A percentile compares a stretch with the other conserved stretches of the same genome.
Conservation (phyloP, 2,329 filamentous ascomycete species). For the Bipolaris cookei region DNA sequence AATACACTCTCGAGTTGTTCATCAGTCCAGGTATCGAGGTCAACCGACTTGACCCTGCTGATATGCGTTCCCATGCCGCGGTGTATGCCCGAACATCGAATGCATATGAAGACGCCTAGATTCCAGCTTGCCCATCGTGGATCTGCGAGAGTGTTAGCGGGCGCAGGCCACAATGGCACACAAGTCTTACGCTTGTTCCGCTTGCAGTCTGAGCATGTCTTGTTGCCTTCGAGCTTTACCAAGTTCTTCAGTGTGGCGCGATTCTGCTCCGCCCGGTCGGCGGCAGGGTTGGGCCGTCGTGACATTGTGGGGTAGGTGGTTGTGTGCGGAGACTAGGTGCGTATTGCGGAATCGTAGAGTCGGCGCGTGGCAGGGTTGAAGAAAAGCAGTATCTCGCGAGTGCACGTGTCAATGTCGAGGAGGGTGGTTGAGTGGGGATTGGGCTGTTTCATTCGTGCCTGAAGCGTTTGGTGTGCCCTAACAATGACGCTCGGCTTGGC, state of each 20-base stretch:
- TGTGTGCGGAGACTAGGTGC: slow-evolving; percentile 13
- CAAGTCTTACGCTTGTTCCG: slow-evolving; percentile 83
- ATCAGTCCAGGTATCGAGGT: slow-evolving; percentile 97
- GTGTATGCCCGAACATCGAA: slow-evolving; percentile 97
- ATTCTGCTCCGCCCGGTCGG: slow-evolving; percentile 91
- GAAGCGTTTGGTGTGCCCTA: slow-evolving; percentile 22
- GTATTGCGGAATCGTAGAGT: background rate
- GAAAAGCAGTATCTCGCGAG: slow-evolving; percentile 7
- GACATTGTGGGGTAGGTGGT: slow-evolving; percentile 67
- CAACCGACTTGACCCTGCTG: slow-evolving; percentile 95
- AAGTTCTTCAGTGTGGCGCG: slow-evolving; percentile 91
- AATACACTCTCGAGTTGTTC: slow-evolving; percentile 94
- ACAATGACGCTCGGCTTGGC: slow-evolving; percentile 24
- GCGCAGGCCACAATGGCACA: slow-evolving; percentile 16
- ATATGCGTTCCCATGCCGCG: slow-evolving; percentile 99
- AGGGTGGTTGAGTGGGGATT: slow-evolving; percentile 16
- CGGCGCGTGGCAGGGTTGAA: slow-evolving; percentile 3
- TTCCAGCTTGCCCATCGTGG: slow-evolving; percentile 99
- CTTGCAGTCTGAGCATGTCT: slow-evolving; percentile 98
- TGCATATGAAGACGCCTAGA: slow-evolving; percentile 94
- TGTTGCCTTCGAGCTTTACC: slow-evolving; percentile 93
- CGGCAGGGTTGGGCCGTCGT: slow-evolving; percentile 77
- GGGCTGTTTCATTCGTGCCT: slow-evolving; percentile 21
- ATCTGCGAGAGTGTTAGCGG: slow-evolving; percentile 62
- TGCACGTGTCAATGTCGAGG: slow-evolving; percentile 15